These are phyloP conservation scores for Nevesoporus exiguus DNA, from an alignment of 768 basidiomycete genomes.

Conservation along the genomic window DNA sequence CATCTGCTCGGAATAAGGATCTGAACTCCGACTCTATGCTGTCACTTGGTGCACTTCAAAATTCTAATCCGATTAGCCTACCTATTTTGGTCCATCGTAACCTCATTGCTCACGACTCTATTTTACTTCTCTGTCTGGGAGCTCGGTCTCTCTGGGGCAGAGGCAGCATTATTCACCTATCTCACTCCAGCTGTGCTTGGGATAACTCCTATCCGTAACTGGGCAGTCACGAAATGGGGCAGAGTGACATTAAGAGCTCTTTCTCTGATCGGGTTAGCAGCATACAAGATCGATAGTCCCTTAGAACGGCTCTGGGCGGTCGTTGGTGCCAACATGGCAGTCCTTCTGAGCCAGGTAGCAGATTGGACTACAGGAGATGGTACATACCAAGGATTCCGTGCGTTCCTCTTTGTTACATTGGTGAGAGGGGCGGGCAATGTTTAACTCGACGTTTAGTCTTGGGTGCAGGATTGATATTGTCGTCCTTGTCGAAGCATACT, in stretches of 20 bases:
- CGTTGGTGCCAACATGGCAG: conserved; percentile 47
- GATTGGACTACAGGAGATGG: conserved; percentile 48
- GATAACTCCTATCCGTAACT: conserved; percentile 40
- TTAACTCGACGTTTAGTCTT: conserved; percentile 44
- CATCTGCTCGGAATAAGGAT: background rate
- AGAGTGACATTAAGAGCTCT: conserved; percentile 46
- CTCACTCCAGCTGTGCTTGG: conserved; percentile 67
- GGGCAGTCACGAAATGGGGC: conserved; percentile 47
- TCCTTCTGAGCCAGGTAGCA: conserved; percentile 48
- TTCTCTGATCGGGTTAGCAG: conserved; percentile 50
- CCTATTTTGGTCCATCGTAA: conserved; percentile 81
- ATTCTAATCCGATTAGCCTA: conserved; percentile 47
- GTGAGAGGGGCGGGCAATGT: background rate
- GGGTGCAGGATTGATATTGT: conserved; percentile 61
- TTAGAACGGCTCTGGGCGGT: conserved; percentile 55
- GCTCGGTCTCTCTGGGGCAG: conserved; percentile 79
- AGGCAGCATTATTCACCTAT: conserved; percentile 67
- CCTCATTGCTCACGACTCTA: conserved; percentile 70
- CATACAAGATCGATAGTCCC: conserved; percentile 51
- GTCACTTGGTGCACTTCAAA: background rate
- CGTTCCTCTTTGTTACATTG: conserved; percentile 22
- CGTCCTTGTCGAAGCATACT: conserved; percentile 68
- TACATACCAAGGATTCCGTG: conserved; percentile 48
- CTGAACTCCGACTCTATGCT: background rate
- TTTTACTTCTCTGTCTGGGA: conserved; percentile 95